Percentiles rank a stretch among this genome's conserved stretches.
These are phyloP conservation scores for Cicer cuneatum DNA, from an alignment of 306 rosid genomes.

Conservation along the genomic window DNA sequence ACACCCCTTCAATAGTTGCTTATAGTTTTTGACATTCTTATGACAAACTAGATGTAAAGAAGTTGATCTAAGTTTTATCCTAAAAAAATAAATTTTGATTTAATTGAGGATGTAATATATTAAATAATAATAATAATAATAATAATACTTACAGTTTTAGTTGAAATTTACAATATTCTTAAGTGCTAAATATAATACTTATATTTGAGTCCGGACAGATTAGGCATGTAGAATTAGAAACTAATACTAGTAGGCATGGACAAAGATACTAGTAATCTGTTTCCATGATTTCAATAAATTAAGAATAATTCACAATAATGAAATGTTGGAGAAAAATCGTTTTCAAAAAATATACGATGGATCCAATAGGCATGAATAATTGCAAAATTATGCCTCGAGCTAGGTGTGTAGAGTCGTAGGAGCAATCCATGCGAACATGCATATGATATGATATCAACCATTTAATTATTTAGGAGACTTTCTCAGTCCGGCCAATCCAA, in stretches of 20 bases:
- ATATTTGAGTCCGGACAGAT: not conserved
- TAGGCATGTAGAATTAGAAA: not conserved
- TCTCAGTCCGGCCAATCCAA: constrained; percentile 39
- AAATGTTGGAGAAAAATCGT: constrained; percentile 7
- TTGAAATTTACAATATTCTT: too few relatives aligned
- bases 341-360: constrained; percentile 23
- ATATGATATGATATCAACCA: not conserved
- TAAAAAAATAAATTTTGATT: too few relatives aligned
- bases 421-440: not conserved
- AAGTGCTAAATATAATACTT: not conserved
- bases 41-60: too few relatives aligned
- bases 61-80: too few relatives aligned
- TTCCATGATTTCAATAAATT: not conserved
- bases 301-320: not conserved
- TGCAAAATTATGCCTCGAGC: constrained; percentile 34
- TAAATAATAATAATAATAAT: too few relatives aligned
- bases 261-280: not conserved
- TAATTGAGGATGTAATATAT: too few relatives aligned
- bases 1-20: not conserved
- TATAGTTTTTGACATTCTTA: too few relatives aligned
- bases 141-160: too few relatives aligned
- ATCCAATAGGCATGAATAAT: constrained; percentile 41
- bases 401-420: constrained; percentile 18
- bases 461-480: constrained; percentile 43
- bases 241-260: not conserved